Evolutionary conservation across 2,329 filamentous ascomycete genomes (phyloP).

Genomic region (Biscogniauxia marginata): DNA sequence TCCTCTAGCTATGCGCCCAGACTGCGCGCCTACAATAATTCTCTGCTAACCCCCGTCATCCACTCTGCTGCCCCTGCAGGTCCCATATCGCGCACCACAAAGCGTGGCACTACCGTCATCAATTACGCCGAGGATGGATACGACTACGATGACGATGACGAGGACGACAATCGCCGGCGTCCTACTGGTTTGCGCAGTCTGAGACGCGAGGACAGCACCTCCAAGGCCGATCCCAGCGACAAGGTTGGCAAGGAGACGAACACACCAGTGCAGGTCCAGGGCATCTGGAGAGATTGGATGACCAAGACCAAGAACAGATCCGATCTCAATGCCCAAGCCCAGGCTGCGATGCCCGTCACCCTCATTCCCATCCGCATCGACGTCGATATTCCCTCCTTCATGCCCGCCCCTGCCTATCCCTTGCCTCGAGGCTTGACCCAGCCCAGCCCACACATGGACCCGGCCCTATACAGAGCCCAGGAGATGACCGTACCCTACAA

Average conservation of each 20-base stretch:
- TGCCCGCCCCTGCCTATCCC: constrained; percentile 64
- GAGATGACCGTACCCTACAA: constrained; percentile 83
- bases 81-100: constrained; percentile 79
- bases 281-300: constrained; percentile 96
- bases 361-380: constrained; percentile 96
- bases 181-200: constrained; percentile 82
- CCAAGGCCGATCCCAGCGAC: constrained; percentile 64
- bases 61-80: constrained; percentile 66
- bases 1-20: constrained; percentile 90
- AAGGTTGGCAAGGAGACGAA: constrained; percentile 81
- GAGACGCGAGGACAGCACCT: constrained; percentile 69
- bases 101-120: constrained; percentile 92
- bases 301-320: constrained; percentile 63
- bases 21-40: constrained; percentile 86
- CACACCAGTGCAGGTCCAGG: constrained; percentile 78
- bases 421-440: constrained; percentile 65
- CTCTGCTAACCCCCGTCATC: constrained; percentile 81
- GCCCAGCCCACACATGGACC: constrained; percentile 55
- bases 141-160: constrained; percentile 73
- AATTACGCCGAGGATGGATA: constrained; percentile 98
- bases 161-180: constrained; percentile 72
- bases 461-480: constrained; percentile 72
- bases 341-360: constrained; percentile 78
- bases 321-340: constrained; percentile 60
- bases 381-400: constrained; percentile 80